A percentile compares a stretch with the other conserved stretches of the same genome.
Evolutionary conservation across 2,329 filamentous ascomycete genomes (phyloP).

Genomic region (Ophiosphaerella korrae): DNA sequence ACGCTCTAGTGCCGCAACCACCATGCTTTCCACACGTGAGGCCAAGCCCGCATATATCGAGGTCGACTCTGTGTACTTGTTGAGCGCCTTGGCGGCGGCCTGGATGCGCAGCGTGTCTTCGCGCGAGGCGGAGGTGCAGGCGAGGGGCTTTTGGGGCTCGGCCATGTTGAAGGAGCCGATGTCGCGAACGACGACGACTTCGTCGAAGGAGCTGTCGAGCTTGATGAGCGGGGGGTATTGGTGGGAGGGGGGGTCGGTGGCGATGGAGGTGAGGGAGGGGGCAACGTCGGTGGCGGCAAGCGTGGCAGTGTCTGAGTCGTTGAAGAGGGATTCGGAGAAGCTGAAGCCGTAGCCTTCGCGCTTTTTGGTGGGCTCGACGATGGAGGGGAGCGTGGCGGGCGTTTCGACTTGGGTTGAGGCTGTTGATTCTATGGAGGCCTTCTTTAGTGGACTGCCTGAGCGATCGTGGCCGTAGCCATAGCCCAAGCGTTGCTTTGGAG

Average conservation of each 20-base stretch:
- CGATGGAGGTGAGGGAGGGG: background rate
- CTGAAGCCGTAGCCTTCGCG: conserved; percentile 33
- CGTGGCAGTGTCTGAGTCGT: conserved; percentile 29
- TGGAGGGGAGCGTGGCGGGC: conserved; percentile 2
- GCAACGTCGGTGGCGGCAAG: conserved; percentile 15
- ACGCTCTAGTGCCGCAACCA: conserved; percentile 9
- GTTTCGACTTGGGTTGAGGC: background rate
- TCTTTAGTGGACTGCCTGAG: no score
- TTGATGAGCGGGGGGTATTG: background rate
- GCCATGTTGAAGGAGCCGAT: conserved; percentile 24
- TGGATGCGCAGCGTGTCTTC: conserved; percentile 27
- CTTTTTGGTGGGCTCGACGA: conserved; percentile 23
- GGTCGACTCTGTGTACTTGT: conserved; percentile 24
- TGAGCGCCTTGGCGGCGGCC: conserved; percentile 16
- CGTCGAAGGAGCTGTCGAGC: conserved; percentile 21
- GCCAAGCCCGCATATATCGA: conserved; percentile 21
- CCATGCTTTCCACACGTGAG: conserved; percentile 31
- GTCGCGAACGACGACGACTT: conserved; percentile 30
- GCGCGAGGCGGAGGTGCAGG: conserved; percentile 31
- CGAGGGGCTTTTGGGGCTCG: conserved; percentile 16
- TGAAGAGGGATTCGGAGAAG: conserved; percentile 26
- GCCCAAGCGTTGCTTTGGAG: no score
- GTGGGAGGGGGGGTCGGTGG: background rate
- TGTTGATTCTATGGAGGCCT: background rate
- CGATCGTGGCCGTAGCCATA: no score